Evolutionary conservation across 345 rosid genomes (phyloP).

Genomic region (Pistacia integerrima): DNA sequence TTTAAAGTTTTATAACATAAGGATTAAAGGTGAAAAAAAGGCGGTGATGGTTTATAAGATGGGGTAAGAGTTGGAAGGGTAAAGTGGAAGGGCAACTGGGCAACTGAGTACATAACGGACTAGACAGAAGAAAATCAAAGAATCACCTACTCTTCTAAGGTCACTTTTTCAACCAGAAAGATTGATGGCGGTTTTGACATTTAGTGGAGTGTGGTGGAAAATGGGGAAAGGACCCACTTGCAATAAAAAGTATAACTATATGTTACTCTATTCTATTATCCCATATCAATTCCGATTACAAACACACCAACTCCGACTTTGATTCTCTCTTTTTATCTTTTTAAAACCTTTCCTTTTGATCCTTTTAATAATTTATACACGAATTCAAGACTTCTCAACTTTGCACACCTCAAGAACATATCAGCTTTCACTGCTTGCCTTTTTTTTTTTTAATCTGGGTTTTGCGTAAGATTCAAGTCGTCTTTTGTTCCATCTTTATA

Average conservation of each 20-base stretch:
- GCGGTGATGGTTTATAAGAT: too few relatives aligned
- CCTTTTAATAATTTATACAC: too few relatives aligned
- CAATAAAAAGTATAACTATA: too few relatives aligned
- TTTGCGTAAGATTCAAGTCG: constrained; percentile 40
- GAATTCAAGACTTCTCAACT: not conserved
- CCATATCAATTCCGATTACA: constrained; percentile 3
- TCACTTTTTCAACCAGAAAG: constrained; percentile 25
- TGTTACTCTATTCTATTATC: too few relatives aligned
- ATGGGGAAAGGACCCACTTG: constrained; percentile 33
- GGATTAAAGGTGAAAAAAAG: too few relatives aligned
- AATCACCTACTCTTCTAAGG: not conserved
- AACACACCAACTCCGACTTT: constrained; percentile 11
- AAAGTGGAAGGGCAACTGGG: too few relatives aligned
- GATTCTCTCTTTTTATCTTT: not conserved
- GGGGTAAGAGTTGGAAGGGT: too few relatives aligned
- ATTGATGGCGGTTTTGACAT: constrained; percentile 33
- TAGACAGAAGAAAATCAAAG: too few relatives aligned
- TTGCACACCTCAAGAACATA: too few relatives aligned
- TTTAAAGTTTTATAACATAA: too few relatives aligned
- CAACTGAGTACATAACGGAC: too few relatives aligned
- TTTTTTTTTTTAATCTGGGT: constrained; percentile 6
- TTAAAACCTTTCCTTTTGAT: too few relatives aligned
- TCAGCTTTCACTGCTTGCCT: constrained; percentile 9
- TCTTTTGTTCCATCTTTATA: not conserved
- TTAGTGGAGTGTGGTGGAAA: constrained; percentile 48